Evolutionary conservation across 2,329 filamentous ascomycete genomes (phyloP), one percentile per base, ranked within the genome.

Genomic region (Fusarium oligoseptatum): DNA sequence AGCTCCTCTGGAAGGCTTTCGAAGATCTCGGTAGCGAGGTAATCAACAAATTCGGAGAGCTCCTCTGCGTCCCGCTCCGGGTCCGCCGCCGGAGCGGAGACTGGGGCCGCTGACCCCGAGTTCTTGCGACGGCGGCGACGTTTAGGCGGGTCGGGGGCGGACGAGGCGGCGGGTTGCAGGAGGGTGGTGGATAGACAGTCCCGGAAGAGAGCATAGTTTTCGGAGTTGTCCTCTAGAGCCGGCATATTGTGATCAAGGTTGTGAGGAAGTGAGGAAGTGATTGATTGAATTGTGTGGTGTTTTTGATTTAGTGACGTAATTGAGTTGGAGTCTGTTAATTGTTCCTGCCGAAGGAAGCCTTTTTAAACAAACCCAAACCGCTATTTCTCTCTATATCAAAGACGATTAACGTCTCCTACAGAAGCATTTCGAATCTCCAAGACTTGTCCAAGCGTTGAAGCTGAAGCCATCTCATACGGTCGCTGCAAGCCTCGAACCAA

Each of bases 1-100:
- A 97, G 85, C 20, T 88, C 85, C 0, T 79, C 24, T 0, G 94
- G 93, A 1, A 97, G 87, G 39, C 84, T 86, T 6, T 87, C 83
- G 82, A 96, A 97, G 63, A 92, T 90, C 79, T 93, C 89, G 57
- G 85, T 83, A 27, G 94, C 91, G 34, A 97, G 88, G 82, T 95
- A 97, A 85, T 95, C 92, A 64, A 94, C 91, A 82, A 97, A 97
- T 1, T 97, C 95, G 29, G 90, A 89, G 24, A 97, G 83, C 64
- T 95, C 94, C 75, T 93, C 92, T 6, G 89, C 89, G 75, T 90
- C 80, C 45, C 65, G 69, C 66, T 66, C 65, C 65, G 74, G 63
- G 29, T 75, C 67, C 29, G 67, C 66, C 63, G 71, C 24, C 48
- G 48, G 70, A 27, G 68, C 67, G 67, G 66, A 62, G 48, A 68